These are phyloP conservation scores for Ceratocystis colombiana DNA, from an alignment of 2,329 filamentous ascomycete genomes.

Conservation along the genomic window DNA sequence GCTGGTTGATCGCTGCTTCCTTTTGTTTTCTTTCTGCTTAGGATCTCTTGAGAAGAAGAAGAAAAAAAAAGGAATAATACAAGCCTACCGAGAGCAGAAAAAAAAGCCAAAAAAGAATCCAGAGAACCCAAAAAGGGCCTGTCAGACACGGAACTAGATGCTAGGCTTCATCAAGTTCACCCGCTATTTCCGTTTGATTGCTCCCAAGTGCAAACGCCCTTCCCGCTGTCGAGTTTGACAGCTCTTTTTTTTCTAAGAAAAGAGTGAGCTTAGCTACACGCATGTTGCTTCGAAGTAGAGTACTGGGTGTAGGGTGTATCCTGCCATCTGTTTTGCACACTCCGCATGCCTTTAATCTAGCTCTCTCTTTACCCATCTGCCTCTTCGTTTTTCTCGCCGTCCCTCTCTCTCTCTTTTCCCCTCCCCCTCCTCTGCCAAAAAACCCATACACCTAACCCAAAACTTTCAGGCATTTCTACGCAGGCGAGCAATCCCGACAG, in stretches of 20 bases:
- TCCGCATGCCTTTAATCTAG: no score
- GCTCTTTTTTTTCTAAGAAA: no score
- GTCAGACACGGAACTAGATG: neutral
- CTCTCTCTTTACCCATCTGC: neutral
- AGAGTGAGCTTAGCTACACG: no score
- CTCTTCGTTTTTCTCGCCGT: neutral
- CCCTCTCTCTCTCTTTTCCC: neutral
- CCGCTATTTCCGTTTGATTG: no score
- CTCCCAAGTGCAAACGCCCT: no score
- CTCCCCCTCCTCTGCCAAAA: neutral
- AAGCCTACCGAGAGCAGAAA: no score
- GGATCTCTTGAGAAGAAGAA: neutral
- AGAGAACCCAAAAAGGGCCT: neutral
- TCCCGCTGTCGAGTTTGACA: no score
- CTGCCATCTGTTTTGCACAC: no score
- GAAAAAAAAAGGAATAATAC: neutral
- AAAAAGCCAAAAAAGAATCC: no score
- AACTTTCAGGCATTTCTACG: slow-evolving; percentile 2
- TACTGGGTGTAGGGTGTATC: no score
- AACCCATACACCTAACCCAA: neutral
- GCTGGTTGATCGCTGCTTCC: neutral
- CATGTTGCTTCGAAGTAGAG: no score
- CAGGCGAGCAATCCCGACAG: slow-evolving; percentile 4
- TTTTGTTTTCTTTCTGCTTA: neutral
- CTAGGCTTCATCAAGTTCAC: no score